Evolutionary conservation across 2,329 filamentous ascomycete species (phyloP).

Genomic region (Dendryphion nanum): DNA sequence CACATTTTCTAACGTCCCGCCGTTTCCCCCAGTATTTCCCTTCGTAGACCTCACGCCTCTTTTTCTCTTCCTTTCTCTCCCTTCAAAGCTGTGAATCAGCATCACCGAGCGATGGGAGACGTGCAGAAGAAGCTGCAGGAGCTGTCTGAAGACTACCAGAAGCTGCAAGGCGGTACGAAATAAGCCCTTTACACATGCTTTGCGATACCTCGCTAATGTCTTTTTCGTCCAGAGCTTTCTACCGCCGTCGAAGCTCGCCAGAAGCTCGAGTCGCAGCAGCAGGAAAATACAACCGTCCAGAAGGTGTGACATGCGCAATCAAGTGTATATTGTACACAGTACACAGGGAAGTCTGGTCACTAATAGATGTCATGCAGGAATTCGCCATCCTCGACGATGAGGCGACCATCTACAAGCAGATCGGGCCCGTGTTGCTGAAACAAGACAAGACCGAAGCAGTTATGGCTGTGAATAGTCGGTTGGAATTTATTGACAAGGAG

Average conservation of each 20-base stretch:
- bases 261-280: constrained; percentile 88
- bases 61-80: too few relatives aligned
- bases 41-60: too few relatives aligned
- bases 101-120: constrained; percentile 44
- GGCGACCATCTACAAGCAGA: constrained; percentile 92
- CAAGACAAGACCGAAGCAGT: constrained; percentile 90
- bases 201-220: constrained; percentile 18
- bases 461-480: constrained; percentile 82
- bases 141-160: constrained; percentile 84
- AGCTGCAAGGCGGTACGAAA: constrained; percentile 77
- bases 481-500: constrained; percentile 92
- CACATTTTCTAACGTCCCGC: too few relatives aligned
- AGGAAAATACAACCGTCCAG: constrained; percentile 87
- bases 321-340: background rate
- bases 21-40: too few relatives aligned
- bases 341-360: background rate
- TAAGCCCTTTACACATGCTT: too few relatives aligned
- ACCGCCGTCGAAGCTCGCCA: constrained; percentile 74
- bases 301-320: constrained; percentile 53
- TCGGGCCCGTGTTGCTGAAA: constrained; percentile 89
- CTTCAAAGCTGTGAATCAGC: too few relatives aligned
- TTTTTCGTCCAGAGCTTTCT: constrained; percentile 72
- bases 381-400: constrained; percentile 76
- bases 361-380: constrained; percentile 56
- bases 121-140: constrained; percentile 75